A percentile compares a stretch with the other conserved stretches of the same genome.
Evolutionary conservation across 257 asterid species (phyloP).

Genomic region (Penstemon davidsonii): DNA sequence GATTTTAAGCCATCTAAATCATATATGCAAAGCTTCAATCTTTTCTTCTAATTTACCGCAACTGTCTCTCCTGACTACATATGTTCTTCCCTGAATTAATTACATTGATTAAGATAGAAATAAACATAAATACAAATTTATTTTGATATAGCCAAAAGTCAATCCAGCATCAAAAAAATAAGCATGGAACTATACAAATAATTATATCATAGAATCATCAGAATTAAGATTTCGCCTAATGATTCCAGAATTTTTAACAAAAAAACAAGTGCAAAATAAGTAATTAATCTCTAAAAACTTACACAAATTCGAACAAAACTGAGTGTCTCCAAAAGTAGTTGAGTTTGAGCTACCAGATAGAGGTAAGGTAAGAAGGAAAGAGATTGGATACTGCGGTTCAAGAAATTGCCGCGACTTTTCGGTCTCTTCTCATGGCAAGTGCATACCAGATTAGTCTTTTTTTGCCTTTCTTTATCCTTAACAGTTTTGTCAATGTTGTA

Average conservation of each 20-base stretch:
- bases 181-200: neutral
- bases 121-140: too few relatives aligned
- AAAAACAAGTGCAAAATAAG: neutral
- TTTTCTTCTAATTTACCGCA: neutral
- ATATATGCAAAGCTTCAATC: neutral
- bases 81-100: neutral
- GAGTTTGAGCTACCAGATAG: neutral
- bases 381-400: neutral
- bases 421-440: too few relatives aligned
- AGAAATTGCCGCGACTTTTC: too few relatives aligned
- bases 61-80: neutral
- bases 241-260: too few relatives aligned
- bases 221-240: neutral
- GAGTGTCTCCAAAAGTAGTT: too few relatives aligned
- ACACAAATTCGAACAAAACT: neutral
- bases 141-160: neutral
- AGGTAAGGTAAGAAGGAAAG: neutral
- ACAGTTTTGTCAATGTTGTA: too few relatives aligned
- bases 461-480: too few relatives aligned
- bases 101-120: neutral
- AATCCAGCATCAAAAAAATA: slow-evolving; percentile 18
- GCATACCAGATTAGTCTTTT: too few relatives aligned
- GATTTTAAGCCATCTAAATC: neutral
- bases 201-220: neutral
- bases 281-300: neutral